Evolutionary conservation across 2,329 filamentous ascomycete species (phyloP), one percentile per base, ranked within the genome.

Genomic region (Paradendryphiella salina): DNA sequence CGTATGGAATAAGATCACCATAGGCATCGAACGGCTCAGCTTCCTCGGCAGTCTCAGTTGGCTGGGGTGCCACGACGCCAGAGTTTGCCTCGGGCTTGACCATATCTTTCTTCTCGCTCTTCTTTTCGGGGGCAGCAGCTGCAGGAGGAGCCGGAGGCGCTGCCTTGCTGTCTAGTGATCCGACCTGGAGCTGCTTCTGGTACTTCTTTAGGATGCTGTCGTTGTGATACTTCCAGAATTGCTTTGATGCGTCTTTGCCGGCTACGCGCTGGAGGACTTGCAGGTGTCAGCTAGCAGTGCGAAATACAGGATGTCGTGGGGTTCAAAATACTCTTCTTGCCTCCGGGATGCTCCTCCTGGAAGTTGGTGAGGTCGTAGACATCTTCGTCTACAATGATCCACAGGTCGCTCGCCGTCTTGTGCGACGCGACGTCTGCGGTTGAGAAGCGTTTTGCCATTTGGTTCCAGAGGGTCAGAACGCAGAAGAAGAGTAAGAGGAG

Each of bases 301-400:
- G 18, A 31, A 11, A 38, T 23, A 31, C 49, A 14, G 8, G 2
- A 14, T 10, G 2, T n/a, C 4, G 10, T 28, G 14, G 37, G 15
- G 17, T n/a, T 28, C 5, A 60, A 50, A 79, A 59, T 75, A 86
- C 84, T 87, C 77, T 87, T 87, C 76, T 87, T 86, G 57, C 84
- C 82, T 83, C 90, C 90, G 9, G 75, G 75, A 59, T 79, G 77
- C 59, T 79, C 77, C 23, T 79, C 75, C 57, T 78, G 76, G 62
- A 79, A 80, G 56, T 76, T 91, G 64, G 91, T 96, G 66, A 97
- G 73, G 71, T 99, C 93, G 75, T 96, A 97, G 62, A 97, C 93
- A 75, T 97, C 93, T 66, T 92, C 88, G 63, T 97, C 93, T 61
- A 97, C 85, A 60, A 95, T 84, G 69, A 97, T 89, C 84, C 86